These are phyloP conservation scores for Solanum sparsipilum DNA, from an alignment of 257 asterid species.

Conservation along the genomic window DNA sequence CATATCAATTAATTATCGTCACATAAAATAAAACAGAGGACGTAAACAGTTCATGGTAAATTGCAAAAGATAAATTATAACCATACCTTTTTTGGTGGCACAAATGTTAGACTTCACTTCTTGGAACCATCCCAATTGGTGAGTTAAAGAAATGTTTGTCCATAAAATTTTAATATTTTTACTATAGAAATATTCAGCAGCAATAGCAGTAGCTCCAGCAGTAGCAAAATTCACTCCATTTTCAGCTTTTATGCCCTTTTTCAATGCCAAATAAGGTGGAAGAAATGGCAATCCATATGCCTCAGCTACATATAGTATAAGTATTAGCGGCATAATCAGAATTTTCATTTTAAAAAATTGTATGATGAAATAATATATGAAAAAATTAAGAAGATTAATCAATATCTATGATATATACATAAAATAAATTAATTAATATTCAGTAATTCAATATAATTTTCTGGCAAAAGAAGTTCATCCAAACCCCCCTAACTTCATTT, in stretches of 20 bases:
- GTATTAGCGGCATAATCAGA: background rate
- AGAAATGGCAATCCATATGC: slow-evolving; percentile 64
- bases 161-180: slow-evolving; percentile 45
- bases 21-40: background rate
- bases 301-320: slow-evolving; percentile 34
- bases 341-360: background rate
- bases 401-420: background rate
- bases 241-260: slow-evolving; percentile 16
- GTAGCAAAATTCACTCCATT: slow-evolving; percentile 83
- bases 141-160: slow-evolving; percentile 53
- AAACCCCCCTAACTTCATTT: background rate
- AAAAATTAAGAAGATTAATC: background rate
- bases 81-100: slow-evolving; percentile 40
- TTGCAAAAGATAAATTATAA: no score
- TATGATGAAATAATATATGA: background rate
- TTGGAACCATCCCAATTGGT: slow-evolving; percentile 71
- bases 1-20: background rate
- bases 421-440: background rate
- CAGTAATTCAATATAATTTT: background rate
- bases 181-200: slow-evolving; percentile 52
- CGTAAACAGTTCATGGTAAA: background rate
- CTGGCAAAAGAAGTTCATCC: background rate
- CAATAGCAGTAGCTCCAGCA: slow-evolving; percentile 79
- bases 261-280: slow-evolving; percentile 44
- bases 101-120: slow-evolving; percentile 47